Conservation (phyloP, 2,329 filamentous ascomycete genomes). For the Aspergillus fijiensis region DNA sequence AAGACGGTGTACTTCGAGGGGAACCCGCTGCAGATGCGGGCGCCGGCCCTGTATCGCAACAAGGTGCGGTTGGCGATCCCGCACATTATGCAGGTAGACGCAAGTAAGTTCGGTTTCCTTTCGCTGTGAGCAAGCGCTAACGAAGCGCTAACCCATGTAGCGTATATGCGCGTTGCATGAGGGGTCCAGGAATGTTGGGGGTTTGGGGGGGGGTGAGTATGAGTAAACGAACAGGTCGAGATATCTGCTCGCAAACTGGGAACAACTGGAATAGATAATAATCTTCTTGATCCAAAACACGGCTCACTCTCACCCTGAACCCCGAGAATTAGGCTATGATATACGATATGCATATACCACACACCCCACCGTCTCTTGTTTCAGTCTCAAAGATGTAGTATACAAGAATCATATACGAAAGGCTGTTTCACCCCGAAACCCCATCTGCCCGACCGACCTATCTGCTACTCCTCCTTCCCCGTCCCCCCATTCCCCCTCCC, state of each 20-base stretch:
- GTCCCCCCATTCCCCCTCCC: neutral
- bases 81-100: slow-evolving; percentile 90
- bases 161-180: slow-evolving; percentile 30
- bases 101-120: slow-evolving; percentile 58
- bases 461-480: neutral
- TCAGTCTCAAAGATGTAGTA: too few species aligned
- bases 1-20: slow-evolving; percentile 96
- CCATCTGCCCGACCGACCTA: too few species aligned
- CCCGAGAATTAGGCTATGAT: too few species aligned
- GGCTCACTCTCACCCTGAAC: too few species aligned
- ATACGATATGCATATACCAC: too few species aligned
- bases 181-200: too few species aligned
- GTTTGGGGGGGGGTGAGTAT: neutral
- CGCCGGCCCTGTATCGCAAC: slow-evolving; percentile 86
- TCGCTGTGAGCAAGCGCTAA: too few species aligned
- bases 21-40: slow-evolving; percentile 78
- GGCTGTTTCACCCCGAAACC: too few species aligned
- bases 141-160: slow-evolving; percentile 19
- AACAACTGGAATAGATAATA: neutral
- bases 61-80: slow-evolving; percentile 87
- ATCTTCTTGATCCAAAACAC: neutral
- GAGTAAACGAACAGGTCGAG: neutral
- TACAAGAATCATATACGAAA: too few species aligned
- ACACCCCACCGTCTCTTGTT: too few species aligned
- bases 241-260: neutral